Evolutionary conservation across 768 basidiomycete species (phyloP).

Genomic region (Termitomyces titanicus): DNA sequence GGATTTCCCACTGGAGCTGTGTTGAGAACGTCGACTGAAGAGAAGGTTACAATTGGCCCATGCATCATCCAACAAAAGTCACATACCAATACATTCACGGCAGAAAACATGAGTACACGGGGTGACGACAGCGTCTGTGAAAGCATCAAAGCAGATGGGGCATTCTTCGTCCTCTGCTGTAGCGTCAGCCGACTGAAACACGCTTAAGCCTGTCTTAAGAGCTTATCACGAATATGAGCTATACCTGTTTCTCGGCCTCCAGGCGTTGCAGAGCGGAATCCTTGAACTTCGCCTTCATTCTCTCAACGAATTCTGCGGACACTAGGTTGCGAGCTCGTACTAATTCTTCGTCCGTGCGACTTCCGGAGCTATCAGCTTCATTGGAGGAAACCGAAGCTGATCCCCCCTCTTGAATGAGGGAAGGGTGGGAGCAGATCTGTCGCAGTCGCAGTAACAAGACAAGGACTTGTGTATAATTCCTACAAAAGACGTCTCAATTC

Average conservation of each 20-base stretch:
- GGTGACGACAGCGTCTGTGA: conserved; percentile 53
- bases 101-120: conserved; percentile 63
- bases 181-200: conserved; percentile 39
- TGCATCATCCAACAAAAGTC: not conserved
- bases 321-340: conserved; percentile 42
- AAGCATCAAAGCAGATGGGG: conserved; percentile 60
- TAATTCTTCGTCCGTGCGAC: conserved; percentile 35
- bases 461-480: conserved; percentile 56
- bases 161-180: conserved; percentile 57
- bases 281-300: conserved; percentile 45
- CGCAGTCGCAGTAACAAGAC: conserved; percentile 52
- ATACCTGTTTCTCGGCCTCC: conserved; percentile 50
- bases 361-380: conserved; percentile 30
- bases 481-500: conserved; percentile 10
- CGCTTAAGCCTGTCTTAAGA: not conserved
- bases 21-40: conserved; percentile 42
- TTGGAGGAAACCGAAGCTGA: conserved; percentile 40
- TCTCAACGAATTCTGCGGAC: conserved; percentile 44
- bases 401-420: conserved; percentile 56
- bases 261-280: conserved; percentile 39
- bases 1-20: conserved; percentile 29
- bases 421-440: conserved; percentile 68
- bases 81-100: conserved; percentile 50
- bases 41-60: not conserved
- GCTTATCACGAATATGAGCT: conserved; percentile 3